Evolutionary conservation across 2,329 filamentous ascomycete genomes (phyloP).

Genomic region (Thermomyces lanuginosus): DNA sequence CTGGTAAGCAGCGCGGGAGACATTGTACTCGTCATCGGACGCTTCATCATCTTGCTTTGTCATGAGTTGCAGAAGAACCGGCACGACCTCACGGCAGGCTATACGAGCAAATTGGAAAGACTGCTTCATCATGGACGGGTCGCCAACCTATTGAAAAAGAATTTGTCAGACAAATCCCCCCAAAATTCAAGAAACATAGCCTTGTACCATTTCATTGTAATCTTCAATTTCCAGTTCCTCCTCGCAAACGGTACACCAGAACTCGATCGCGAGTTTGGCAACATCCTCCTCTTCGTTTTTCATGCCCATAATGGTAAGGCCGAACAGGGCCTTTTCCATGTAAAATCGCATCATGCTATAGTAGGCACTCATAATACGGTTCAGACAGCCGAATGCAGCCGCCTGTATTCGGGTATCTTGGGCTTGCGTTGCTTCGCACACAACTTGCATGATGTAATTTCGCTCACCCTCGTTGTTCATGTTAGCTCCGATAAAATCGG

Average conservation of each 20-base stretch:
- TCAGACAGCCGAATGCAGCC: constrained; percentile 89
- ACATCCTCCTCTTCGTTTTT: constrained; percentile 96
- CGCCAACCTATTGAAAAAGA: constrained; percentile 43
- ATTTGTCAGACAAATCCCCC: not conserved
- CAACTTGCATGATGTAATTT: constrained; percentile 99
- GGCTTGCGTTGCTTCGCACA: constrained; percentile 96
- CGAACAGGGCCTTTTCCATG: constrained; percentile 99
- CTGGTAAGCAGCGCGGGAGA: constrained; percentile 88
- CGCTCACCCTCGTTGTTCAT: constrained; percentile 98
- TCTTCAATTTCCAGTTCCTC: constrained; percentile 97
- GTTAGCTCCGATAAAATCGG: constrained; percentile 95
- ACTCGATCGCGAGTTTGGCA: constrained; percentile 92
- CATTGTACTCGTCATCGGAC: constrained; percentile 91
- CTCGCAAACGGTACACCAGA: constrained; percentile 99
- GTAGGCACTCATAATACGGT: constrained; percentile 96
- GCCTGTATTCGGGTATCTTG: constrained; percentile 83
- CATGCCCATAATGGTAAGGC: constrained; percentile 94
- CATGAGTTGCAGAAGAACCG: constrained; percentile 71
- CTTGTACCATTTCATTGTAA: constrained; percentile 63
- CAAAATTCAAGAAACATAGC: not conserved
- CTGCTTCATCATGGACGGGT: constrained; percentile 66
- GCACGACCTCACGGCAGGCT: constrained; percentile 84
- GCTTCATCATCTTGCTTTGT: constrained; percentile 98
- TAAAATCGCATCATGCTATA: constrained; percentile 99
- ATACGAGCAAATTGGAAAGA: constrained; percentile 95